Base-by-base conservation (phyloP, 2,329 filamentous ascomycete species). In the Juglanconis juglandina region DNA sequence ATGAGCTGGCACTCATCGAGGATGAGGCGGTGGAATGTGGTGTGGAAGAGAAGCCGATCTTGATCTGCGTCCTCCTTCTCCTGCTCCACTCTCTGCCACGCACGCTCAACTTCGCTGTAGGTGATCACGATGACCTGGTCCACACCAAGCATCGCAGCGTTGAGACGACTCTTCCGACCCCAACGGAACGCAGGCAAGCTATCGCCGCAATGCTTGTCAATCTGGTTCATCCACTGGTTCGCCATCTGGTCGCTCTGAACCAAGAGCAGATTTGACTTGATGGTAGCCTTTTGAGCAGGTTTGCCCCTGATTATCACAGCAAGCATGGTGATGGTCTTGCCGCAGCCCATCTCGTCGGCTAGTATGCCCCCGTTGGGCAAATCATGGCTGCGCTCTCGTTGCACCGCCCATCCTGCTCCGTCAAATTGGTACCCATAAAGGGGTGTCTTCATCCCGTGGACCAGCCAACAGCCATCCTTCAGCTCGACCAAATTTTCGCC, bases 331-430 rank as follows among this genome's bases (percentile, higher is more conserved):
- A 86, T 76, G 0, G 83, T 86, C 68, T 87, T 87, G 2, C 84
- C 84, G 1, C 86, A 72, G 1, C 84, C 84, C 84, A 87, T 87
- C 68, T 86, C 83, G 67, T 87, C 84, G 1, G 82, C 79, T 3
- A 86, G 71, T 42, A 84, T 77, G 46, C 46, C 46, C 3, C 46
- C 46, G 7, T 32, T 48, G 4, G 46, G 46, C 7, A 32, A 32
- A 24, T 48, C n/a, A 13, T 30, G 9, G 44, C 63, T 62, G 11
- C 68, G 61, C 37, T 72, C 62, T 4, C 56, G 49, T 3, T 30
- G 24, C 9, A 64, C 34, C 64, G 65, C 63, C 64, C 64, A 65
- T 8, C 61, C 55, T 1, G 63, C 61, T 1, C 64, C 65, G 3
- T 59, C 50, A 10, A 67, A n/a, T 17, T 67, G 63, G 33, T 66